Evolutionary conservation across 2,329 filamentous ascomycete species (phyloP).

Genomic region (Penicillium sp.): DNA sequence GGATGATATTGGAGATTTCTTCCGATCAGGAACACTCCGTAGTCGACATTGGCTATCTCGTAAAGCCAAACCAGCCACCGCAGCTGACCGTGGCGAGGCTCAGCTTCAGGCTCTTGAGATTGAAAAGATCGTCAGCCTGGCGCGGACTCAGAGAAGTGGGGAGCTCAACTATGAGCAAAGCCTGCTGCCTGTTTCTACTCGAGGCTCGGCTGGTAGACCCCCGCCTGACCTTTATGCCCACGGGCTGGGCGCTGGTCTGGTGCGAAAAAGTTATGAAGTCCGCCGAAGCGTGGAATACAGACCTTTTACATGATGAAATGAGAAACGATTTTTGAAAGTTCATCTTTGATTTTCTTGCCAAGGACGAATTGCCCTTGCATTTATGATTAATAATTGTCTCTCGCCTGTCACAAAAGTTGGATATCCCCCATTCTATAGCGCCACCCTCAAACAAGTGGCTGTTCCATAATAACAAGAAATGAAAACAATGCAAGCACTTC

Average conservation of each 20-base stretch:
- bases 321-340: conserved; percentile 16
- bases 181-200: conserved; percentile 34
- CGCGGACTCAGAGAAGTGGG: conserved; percentile 29
- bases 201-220: conserved; percentile 23
- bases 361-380: neutral
- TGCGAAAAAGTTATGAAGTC: conserved; percentile 25
- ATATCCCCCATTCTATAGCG: conserved; percentile 12
- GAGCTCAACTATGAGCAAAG: conserved; percentile 33
- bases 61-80: conserved; percentile 8
- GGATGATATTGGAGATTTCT: conserved; percentile 46
- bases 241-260: conserved; percentile 14
- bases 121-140: conserved; percentile 33
- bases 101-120: conserved; percentile 28
- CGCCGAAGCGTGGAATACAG: conserved; percentile 23
- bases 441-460: conserved; percentile 2
- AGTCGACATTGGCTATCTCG: conserved; percentile 32
- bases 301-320: conserved; percentile 20
- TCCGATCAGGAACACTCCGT: conserved; percentile 24
- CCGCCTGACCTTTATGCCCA: conserved; percentile 17
- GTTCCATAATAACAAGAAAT: neutral
- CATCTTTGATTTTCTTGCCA: neutral
- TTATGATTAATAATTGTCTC: neutral
- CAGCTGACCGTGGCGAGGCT: conserved; percentile 6
- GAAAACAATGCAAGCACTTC: neutral
- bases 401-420: conserved; percentile 11